These are phyloP conservation scores for Sisymbrium irio DNA, from an alignment of 345 rosid genomes.

Conservation along the genomic window DNA sequence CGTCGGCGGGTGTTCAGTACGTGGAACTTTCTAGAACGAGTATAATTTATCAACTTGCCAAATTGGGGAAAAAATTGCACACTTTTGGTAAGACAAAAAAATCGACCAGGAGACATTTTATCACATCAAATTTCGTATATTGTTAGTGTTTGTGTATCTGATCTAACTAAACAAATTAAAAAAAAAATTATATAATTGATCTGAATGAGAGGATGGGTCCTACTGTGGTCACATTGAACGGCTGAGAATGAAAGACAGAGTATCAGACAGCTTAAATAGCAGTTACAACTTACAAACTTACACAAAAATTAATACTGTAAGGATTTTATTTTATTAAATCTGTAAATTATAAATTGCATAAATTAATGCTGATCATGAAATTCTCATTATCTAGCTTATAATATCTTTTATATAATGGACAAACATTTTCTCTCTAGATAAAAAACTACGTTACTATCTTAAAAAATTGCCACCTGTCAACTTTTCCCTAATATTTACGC, in stretches of 20 bases:
- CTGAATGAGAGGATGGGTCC: neutral
- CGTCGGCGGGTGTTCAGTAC: neutral
- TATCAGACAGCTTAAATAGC: conserved; percentile 19
- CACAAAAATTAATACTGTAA: neutral
- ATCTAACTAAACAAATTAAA: no score
- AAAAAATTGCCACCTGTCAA: no score
- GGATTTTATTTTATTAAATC: neutral
- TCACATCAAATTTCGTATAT: no score
- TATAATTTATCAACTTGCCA: conserved; percentile 7
- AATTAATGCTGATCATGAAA: neutral
- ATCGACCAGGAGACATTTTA: neutral
- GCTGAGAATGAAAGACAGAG: conserved; percentile 19
- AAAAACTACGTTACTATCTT: no score
- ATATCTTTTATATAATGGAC: no score
- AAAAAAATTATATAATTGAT: no score
- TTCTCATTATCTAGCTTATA: neutral
- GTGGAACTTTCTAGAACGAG: neutral
- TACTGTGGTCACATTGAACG: conserved; percentile 7
- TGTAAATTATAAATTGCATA: neutral
- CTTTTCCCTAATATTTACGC: no score
- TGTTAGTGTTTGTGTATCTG: no score
- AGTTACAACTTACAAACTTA: conserved; percentile 14
- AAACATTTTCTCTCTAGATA: no score
- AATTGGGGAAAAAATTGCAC: neutral
- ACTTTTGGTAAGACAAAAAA: neutral